phyloP scores from a whole-genome alignment of 495 filamentous ascomycete species.

The Friedmanniomyces simplex region DNA sequence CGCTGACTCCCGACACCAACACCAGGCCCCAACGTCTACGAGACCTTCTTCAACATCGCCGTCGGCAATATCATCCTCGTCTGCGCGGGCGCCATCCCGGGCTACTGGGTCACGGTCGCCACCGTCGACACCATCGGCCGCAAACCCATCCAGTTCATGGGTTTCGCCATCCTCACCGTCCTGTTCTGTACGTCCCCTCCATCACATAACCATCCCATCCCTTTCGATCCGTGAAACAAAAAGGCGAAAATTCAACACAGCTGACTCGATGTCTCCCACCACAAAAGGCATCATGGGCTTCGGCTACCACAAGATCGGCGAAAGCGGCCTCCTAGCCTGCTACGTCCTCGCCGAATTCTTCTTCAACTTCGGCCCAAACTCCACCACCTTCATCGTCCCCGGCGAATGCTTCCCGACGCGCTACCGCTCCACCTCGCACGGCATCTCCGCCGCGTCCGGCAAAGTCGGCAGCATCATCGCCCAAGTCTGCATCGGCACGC shows the following conservation, averaged over 20 bases:
- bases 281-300: conserved; percentile 25
- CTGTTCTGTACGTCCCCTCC: conserved; percentile 20
- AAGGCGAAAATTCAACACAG: too few relatives aligned
- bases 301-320: conserved; percentile 23
- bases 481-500: conserved; percentile 40
- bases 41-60: conserved; percentile 23
- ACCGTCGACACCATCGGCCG: conserved; percentile 28
- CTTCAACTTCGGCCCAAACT: conserved; percentile 82
- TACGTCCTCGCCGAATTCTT: conserved; percentile 79
- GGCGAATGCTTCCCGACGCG: conserved; percentile 86
- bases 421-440: conserved; percentile 74
- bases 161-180: conserved; percentile 29
- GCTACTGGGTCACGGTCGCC: conserved; percentile 33
- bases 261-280: background rate
- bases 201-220: too few relatives aligned
- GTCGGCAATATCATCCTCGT: conserved; percentile 31
- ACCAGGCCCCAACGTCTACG: conserved; percentile 24
- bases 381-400: conserved; percentile 83
- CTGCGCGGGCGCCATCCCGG: conserved; percentile 30
- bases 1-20: too few relatives aligned
- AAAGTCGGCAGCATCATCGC: conserved; percentile 67
- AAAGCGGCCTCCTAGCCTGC: conserved; percentile 49
- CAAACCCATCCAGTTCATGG: conserved; percentile 28
- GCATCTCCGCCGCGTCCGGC: conserved; percentile 70
- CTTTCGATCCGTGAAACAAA: too few relatives aligned